phyloP scores from a whole-genome alignment of 2,329 filamentous ascomycete genomes.

The Diaporthe longicolla region DNA sequence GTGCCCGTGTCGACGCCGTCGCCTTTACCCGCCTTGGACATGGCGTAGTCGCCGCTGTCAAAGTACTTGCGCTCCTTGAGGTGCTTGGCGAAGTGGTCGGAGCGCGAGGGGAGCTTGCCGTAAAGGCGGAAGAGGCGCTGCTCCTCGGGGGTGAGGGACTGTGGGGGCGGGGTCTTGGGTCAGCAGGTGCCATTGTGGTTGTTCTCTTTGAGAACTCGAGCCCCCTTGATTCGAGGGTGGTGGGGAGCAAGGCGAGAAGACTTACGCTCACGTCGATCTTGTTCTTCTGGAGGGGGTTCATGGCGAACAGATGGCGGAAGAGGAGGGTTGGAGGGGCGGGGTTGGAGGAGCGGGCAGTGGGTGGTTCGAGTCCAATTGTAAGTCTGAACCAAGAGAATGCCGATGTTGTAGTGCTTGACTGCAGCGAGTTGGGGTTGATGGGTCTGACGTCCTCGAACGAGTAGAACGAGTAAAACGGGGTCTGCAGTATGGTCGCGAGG shows the following conservation, averaged over 20 bases:
- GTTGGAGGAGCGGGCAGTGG: neutral
- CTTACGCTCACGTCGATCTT: conserved; percentile 96
- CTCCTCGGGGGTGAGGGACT: conserved; percentile 95
- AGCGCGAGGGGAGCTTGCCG: conserved; percentile 96
- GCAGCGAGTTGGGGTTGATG: neutral
- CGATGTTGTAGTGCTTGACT: neutral
- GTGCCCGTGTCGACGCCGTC: conserved; percentile 93
- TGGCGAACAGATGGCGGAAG: conserved; percentile 57
- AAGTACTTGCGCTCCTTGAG: conserved; percentile 99
- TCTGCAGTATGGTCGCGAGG: conserved; percentile 2
- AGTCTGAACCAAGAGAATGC: conserved; percentile 15
- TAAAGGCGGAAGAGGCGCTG: conserved; percentile 97
- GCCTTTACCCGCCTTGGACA: conserved; percentile 97
- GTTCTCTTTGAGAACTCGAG: neutral
- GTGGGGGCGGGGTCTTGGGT: conserved; percentile 39
- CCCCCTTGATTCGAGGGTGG: conserved; percentile 30
- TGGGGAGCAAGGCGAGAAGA: conserved; percentile 48
- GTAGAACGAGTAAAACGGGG: neutral
- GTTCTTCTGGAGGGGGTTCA: conserved; percentile 99
- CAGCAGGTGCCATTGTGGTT: conserved; percentile 14
- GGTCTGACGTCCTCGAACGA: neutral
- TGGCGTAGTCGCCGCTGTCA: conserved; percentile 95
- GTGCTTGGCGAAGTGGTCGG: conserved; percentile 97
- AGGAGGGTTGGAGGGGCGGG: neutral
- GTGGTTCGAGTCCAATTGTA: conserved; percentile 4